phyloP scores from a whole-genome alignment of 2,329 filamentous ascomycete genomes.

The Sphaerostilbella broomeana region DNA sequence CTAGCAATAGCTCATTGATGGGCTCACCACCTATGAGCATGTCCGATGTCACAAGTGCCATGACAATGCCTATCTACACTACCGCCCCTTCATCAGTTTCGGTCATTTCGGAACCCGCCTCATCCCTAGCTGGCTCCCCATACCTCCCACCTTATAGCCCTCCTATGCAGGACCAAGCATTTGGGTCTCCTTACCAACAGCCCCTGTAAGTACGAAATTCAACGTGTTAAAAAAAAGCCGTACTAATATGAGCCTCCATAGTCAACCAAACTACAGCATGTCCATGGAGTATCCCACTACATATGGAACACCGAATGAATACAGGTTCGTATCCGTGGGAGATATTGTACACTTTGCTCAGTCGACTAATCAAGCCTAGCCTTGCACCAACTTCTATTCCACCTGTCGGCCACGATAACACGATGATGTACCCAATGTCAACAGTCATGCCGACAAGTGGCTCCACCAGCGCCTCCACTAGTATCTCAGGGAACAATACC shows the following conservation, averaged over 20 bases:
- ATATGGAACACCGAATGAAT: conserved; percentile 29
- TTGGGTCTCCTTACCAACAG: conserved; percentile 29
- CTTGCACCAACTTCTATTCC: conserved; percentile 34
- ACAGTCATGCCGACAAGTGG: conserved; percentile 31
- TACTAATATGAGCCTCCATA: no score
- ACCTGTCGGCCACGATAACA: conserved; percentile 28
- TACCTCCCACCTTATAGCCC: conserved; percentile 47
- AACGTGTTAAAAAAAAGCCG: conserved; percentile 7
- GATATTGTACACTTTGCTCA: neutral
- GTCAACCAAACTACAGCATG: conserved; percentile 34
- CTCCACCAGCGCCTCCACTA: neutral
- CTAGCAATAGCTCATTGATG: conserved; percentile 41
- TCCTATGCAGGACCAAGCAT: conserved; percentile 39
- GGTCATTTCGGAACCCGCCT: conserved; percentile 44
- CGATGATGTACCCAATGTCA: conserved; percentile 40
- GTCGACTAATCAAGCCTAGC: conserved; percentile 17
- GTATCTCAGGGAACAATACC: neutral
- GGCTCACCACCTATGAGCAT: conserved; percentile 30
- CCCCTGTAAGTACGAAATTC: conserved; percentile 30
- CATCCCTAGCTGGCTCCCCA: conserved; percentile 34
- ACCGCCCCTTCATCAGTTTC: conserved; percentile 45
- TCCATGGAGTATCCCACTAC: conserved; percentile 38
- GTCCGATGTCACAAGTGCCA: conserved; percentile 35
- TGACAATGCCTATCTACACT: conserved; percentile 45
- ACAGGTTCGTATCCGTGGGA: conserved; percentile 29